phyloP scores from a whole-genome alignment of 805 yeast species.

The Schizosaccharomyces lindneri region DNA sequence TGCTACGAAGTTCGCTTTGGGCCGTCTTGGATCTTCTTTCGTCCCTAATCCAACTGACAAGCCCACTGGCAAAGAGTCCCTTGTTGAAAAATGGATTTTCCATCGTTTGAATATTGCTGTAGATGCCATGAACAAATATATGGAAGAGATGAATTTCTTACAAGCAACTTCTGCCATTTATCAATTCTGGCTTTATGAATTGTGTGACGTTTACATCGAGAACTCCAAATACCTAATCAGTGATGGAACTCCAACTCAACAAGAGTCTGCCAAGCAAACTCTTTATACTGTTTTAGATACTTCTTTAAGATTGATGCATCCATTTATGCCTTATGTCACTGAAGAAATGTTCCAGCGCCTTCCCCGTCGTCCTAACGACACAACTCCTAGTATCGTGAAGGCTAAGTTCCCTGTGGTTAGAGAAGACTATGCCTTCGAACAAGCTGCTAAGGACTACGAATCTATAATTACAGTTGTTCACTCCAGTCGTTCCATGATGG shows the following conservation, averaged over 20 bases:
- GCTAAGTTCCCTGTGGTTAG: conserved; percentile 56
- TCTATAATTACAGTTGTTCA: conserved; percentile 66
- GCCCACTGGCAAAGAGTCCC: conserved; percentile 54
- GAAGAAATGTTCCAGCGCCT: conserved; percentile 98
- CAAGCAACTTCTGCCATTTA: conserved; percentile 69
- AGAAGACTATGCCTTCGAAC: conserved; percentile 32
- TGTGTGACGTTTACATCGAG: conserved; percentile 95
- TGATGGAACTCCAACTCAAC: conserved; percentile 68
- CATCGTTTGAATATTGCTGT: conserved; percentile 58
- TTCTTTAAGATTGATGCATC: conserved; percentile 78
- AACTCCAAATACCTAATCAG: conserved; percentile 79
- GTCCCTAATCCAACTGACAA: conserved; percentile 41
- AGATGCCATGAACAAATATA: conserved; percentile 31
- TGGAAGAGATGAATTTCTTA: conserved; percentile 73
- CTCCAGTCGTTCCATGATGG: conserved; percentile 71
- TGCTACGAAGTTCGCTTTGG: conserved; percentile 88
- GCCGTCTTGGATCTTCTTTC: conserved; percentile 77
- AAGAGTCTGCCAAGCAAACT: conserved; percentile 73
- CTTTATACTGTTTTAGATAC: conserved; percentile 79
- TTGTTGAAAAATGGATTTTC: conserved; percentile 92
- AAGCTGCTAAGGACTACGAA: conserved; percentile 55
- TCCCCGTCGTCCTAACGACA: conserved; percentile 61
- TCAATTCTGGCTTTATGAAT: conserved; percentile 79
- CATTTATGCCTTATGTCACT: conserved; percentile 92
- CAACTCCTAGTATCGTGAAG: conserved; percentile 43